A percentile compares a stretch with the other conserved stretches of the same genome.
Evolutionary conservation across 768 basidiomycete species (phyloP).

Genomic region (Candolleomyces efflorescens): DNA sequence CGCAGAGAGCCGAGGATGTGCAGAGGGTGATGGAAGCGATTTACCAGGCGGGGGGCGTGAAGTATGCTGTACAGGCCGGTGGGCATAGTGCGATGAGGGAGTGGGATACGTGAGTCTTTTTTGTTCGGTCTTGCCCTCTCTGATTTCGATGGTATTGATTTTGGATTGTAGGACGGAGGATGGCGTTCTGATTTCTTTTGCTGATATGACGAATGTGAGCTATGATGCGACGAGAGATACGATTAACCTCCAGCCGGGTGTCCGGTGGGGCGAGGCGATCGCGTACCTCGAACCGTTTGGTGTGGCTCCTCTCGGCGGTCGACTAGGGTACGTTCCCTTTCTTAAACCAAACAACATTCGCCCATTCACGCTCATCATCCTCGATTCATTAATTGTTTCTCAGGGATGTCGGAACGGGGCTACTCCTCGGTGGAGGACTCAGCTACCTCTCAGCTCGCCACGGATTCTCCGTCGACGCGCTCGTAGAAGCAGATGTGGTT

Average conservation of each 20-base stretch:
- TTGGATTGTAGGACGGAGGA: constrained; percentile 29
- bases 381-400: not conserved
- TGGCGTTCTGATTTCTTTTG: constrained; percentile 35
- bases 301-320: constrained; percentile 40
- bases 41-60: constrained; percentile 23
- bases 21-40: constrained; percentile 34
- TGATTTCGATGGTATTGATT: constrained; percentile 3
- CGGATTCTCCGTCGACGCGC: constrained; percentile 37
- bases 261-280: constrained; percentile 38
- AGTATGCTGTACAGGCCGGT: constrained; percentile 40
- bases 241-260: constrained; percentile 38
- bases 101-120: constrained; percentile 36
- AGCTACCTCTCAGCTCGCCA: constrained; percentile 34
- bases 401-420: constrained; percentile 39
- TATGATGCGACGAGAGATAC: constrained; percentile 32
- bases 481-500: constrained; percentile 38
- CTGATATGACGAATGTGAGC: constrained; percentile 32
- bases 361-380: not conserved
- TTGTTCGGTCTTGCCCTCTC: not conserved
- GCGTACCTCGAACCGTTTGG: constrained; percentile 30
- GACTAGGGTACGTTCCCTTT: constrained; percentile 24
- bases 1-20: constrained; percentile 27
- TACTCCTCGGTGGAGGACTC: constrained; percentile 40
- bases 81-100: constrained; percentile 39
- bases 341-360: too few relatives aligned